phyloP scores from a whole-genome alignment of 1,284 basidiomycete genomes.

The Mycosarcoma maydis region DNA sequence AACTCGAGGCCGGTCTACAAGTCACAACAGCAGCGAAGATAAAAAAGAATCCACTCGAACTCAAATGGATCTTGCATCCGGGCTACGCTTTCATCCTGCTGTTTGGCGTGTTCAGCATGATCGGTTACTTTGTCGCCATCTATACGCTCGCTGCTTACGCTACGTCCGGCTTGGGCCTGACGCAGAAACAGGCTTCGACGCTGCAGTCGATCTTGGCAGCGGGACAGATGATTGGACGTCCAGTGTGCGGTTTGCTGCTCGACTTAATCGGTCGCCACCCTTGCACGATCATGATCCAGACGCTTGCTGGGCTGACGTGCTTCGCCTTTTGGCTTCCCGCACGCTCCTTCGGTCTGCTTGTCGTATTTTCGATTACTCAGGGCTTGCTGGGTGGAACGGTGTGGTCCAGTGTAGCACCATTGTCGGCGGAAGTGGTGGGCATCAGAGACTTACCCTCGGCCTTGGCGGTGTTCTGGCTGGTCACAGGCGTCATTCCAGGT shows the following conservation, averaged over 20 bases:
- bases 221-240: conserved; percentile 69
- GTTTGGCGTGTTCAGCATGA: conserved; percentile 59
- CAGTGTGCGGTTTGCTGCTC: conserved; percentile 67
- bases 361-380: conserved; percentile 68
- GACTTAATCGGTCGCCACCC: conserved; percentile 68
- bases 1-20: conserved; percentile 15
- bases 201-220: conserved; percentile 69
- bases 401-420: conserved; percentile 67
- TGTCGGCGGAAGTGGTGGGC: conserved; percentile 67
- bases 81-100: conserved; percentile 61
- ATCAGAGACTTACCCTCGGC: conserved; percentile 68
- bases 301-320: conserved; percentile 67
- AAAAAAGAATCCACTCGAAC: conserved; percentile 50
- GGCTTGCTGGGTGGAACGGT: conserved; percentile 68
- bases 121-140: conserved; percentile 69
- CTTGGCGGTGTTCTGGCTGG: conserved; percentile 68
- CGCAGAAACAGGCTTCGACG: conserved; percentile 68
- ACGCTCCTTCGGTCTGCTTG: conserved; percentile 67
- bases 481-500: conserved; percentile 60
- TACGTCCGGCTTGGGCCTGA: conserved; percentile 67
- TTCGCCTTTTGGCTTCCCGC: conserved; percentile 69
- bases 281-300: conserved; percentile 67
- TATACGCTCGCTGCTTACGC: conserved; percentile 69
- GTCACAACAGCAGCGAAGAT: conserved; percentile 36
- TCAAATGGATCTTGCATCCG: conserved; percentile 57